Evolutionary conservation across 768 basidiomycete genomes (phyloP), one percentile per base, ranked within the genome.

Genomic region (Leccinum variicolor): DNA sequence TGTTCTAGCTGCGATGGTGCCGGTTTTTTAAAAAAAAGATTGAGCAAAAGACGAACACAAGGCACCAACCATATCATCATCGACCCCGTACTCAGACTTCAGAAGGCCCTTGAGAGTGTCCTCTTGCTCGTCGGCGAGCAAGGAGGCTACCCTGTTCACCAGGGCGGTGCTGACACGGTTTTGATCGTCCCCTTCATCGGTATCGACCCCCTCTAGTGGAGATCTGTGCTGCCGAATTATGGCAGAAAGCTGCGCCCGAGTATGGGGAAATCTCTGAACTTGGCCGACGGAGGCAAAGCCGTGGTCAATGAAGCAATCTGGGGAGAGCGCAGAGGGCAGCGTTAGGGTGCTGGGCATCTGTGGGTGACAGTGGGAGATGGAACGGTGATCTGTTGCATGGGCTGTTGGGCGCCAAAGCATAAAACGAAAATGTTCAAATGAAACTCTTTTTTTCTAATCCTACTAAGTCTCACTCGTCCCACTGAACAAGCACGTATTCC

Each of bases 121-220:
- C 73, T 94, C 94, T 57, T 88, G 84, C 73, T 98, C 94, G 53
- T 86, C 84, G 29, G 82, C 83, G 36, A 97, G 81, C 52, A 92
- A 75, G 3, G 77, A 75, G 25, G 89, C 89, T 4, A 95, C 87
- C 65, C 79, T 79, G 65, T 78, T 82, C n/a, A 95, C 82, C 9
- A 94, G 73, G 34, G 78, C 74, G 6, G 84, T 77, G 45, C 79
- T 82, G 46, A 93, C 84, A 55, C 75, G 76, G 48, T 73, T 72
- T 50, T 77, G 76, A 47, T 87, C 80, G 55, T 77, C 86, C n/a
- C 64, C 66, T 62, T 88, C 85, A 57, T 87, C 85, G 64, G 74
- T 72, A 58, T 89, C 87, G 63, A 80, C 78, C 51, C 69, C 76
- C 61, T 88, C 85, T 41, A 66, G 50, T 7, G 77, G 67, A 2